phyloP scores from a whole-genome alignment of 2,329 filamentous ascomycete species.

The Penicillium fuscoglaucum region DNA sequence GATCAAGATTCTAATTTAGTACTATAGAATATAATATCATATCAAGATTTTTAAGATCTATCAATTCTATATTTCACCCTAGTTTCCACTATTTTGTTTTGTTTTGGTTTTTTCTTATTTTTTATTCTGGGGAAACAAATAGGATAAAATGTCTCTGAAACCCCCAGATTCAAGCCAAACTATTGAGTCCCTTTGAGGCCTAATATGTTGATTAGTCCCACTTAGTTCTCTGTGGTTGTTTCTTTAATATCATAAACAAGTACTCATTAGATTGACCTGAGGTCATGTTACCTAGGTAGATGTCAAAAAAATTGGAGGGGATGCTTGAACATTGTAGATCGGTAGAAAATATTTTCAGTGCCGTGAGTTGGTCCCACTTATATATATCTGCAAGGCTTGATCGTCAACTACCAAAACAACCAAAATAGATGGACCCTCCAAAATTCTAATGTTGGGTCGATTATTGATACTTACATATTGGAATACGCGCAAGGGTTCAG shows the following conservation, averaged over 20 bases:
- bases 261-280: too few relatives aligned
- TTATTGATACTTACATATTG: neutral
- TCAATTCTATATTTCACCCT: neutral
- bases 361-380: neutral
- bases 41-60: neutral
- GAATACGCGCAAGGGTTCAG: neutral
- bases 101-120: neutral
- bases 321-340: neutral
- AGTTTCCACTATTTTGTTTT: neutral
- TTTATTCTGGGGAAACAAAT: too few relatives aligned
- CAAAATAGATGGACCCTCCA: neutral
- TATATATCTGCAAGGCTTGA: constrained; percentile 11
- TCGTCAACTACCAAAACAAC: neutral
- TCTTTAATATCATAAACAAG: neutral
- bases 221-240: neutral
- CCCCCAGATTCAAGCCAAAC: constrained; percentile 1
- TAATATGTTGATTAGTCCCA: constrained; percentile 1
- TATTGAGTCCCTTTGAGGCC: constrained; percentile 1
- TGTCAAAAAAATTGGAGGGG: too few relatives aligned
- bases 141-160: neutral
- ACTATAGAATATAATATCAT: neutral
- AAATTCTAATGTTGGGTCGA: neutral
- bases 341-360: neutral
- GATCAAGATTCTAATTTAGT: neutral
- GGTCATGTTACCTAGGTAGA: neutral